Conservation (phyloP, 202 grass and related monocot species). For the Elaeis oleifera region DNA sequence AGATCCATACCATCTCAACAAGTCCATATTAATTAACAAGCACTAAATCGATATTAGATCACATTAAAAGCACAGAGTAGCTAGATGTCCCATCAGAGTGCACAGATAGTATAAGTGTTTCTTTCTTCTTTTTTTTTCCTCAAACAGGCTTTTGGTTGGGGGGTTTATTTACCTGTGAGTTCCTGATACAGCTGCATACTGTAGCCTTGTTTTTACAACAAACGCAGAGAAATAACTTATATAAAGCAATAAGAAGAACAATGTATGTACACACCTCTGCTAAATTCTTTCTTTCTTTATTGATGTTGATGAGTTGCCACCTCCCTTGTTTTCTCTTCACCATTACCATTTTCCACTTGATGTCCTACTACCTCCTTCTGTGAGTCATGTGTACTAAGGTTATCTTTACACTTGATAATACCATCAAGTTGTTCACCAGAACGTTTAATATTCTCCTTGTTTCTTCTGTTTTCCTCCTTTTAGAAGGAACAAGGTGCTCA, state of each 20-base stretch:
- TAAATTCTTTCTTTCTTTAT: slow-evolving; percentile 49
- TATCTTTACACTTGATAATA: too few species aligned
- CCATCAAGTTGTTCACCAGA: too few species aligned
- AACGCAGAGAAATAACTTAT: background rate
- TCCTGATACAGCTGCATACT: background rate
- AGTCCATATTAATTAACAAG: too few species aligned
- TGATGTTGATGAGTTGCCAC: slow-evolving; percentile 9
- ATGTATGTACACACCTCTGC: slow-evolving; percentile 43
- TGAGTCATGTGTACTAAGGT: background rate
- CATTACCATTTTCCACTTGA: slow-evolving; percentile 16
- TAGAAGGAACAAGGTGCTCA: slow-evolving; percentile 35
- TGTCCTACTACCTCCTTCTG: slow-evolving; percentile 3
- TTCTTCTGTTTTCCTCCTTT: slow-evolving; percentile 54
- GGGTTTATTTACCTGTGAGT: background rate
- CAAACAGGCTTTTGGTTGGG: too few species aligned
- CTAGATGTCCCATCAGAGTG: too few species aligned
- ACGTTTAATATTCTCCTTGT: slow-evolving; percentile 12
- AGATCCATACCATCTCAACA: too few species aligned
- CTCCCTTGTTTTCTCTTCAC: slow-evolving; percentile 28
- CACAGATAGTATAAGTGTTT: too few species aligned
- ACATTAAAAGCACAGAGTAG: too few species aligned
- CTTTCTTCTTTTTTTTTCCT: too few species aligned
- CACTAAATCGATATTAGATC: too few species aligned
- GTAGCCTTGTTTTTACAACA: background rate
- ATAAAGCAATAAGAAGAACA: background rate